A percentile compares a stretch with the other conserved stretches of the same genome.
Evolutionary conservation across 768 basidiomycete species (phyloP).

Genomic region (Termitomyces sp.): DNA sequence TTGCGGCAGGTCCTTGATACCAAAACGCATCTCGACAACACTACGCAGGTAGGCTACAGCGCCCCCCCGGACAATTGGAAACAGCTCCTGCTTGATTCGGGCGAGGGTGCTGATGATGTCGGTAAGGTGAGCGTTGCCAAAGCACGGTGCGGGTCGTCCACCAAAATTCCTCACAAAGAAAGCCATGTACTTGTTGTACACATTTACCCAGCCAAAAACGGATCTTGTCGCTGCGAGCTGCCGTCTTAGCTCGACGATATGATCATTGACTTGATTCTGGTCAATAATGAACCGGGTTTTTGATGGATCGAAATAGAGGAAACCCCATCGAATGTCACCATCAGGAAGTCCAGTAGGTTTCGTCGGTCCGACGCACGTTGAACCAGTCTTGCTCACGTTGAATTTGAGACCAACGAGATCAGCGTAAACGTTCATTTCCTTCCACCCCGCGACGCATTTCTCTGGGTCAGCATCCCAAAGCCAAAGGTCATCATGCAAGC

Average conservation of each 20-base stretch:
- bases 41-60: conserved; percentile 18
- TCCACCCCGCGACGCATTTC: conserved; percentile 31
- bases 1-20: background rate
- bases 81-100: conserved; percentile 21
- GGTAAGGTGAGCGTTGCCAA: conserved; percentile 3
- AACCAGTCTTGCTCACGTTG: conserved; percentile 36
- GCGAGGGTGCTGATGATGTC: conserved; percentile 24
- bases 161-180: conserved; percentile 25
- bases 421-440: conserved; percentile 37
- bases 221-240: conserved; percentile 24
- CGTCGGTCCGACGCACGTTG: conserved; percentile 25
- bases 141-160: conserved; percentile 22
- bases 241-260: conserved; percentile 25
- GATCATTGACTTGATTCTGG: conserved; percentile 21
- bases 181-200: conserved; percentile 26
- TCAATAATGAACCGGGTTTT: conserved; percentile 14
- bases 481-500: conserved; percentile 44
- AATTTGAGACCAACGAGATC: conserved; percentile 33
- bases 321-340: conserved; percentile 18
- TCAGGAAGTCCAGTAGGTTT: conserved; percentile 9
- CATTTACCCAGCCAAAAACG: conserved; percentile 28
- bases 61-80: conserved; percentile 15
- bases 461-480: conserved; percentile 28
- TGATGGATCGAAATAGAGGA: conserved; percentile 12
- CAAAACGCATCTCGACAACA: conserved; percentile 15